phyloP scores from a whole-genome alignment of 345 rosid species.

The Raphanus sativus region DNA sequence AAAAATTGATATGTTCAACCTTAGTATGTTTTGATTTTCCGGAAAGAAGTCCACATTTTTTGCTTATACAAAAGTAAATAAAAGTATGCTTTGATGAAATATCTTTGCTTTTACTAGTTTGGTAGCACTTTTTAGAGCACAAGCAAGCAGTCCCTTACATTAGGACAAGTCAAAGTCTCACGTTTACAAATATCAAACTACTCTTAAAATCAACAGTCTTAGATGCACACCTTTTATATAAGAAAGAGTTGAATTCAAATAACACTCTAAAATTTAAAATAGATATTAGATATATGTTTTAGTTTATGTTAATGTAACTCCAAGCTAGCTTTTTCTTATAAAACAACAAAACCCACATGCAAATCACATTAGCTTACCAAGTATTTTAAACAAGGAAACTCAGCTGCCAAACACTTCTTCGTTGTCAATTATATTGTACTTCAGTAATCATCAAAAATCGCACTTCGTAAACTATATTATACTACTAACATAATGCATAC shows the following conservation, averaged over 20 bases:
- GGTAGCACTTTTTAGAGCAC: background rate
- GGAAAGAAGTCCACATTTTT: background rate
- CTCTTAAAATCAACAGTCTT: background rate
- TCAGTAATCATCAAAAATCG: background rate
- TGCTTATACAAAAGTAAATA: background rate
- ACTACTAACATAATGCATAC: background rate
- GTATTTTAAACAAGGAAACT: background rate
- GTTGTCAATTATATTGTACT: no score
- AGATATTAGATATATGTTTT: no score
- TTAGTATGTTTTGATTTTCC: background rate
- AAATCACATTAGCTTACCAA: conserved; percentile 9
- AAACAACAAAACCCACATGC: conserved; percentile 4
- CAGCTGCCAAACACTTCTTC: conserved; percentile 14
- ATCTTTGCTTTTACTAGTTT: conserved; percentile 10
- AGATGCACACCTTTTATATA: background rate
- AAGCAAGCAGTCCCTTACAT: background rate
- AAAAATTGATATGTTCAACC: background rate
- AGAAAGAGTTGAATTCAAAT: background rate
- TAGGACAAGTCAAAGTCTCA: conserved; percentile 22
- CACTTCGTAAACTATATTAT: background rate
- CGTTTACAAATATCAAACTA: conserved; percentile 23
- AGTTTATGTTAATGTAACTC: conserved; percentile 3
- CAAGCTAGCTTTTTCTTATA: background rate
- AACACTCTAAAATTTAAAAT: background rate
- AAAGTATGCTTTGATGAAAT: conserved; percentile 11